Base-by-base conservation (phyloP, 2,329 filamentous ascomycete species). In the Geosmithia morbida region DNA sequence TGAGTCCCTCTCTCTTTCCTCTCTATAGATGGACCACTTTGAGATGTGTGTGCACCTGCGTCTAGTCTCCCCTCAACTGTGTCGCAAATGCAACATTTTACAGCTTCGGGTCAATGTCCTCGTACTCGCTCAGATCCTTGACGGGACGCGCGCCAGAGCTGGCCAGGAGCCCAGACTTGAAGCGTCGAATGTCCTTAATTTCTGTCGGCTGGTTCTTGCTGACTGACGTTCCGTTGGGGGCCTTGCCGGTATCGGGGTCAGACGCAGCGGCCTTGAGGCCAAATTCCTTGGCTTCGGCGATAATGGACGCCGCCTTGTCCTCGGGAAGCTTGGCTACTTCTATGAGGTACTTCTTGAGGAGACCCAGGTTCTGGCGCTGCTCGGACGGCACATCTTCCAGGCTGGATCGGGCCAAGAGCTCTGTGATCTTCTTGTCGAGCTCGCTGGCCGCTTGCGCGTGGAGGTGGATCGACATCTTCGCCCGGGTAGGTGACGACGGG, bases 391-490 rank as follows among this genome's bases (percentile, higher is more conserved):
- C 57, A n/a, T 59, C 54, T n/a, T 59, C 52, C 11, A 69, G 54
- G 2, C 57, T 59, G 7, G 65, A 55, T 1, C 63, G 57, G 48
- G 61, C 59, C 50, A 68, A 57, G 30, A 68, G 59, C 2, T 67
- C 64, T 29, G 61, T 56, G 40, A 69, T 63, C 58, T 73, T 67
- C 48, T 65, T 63, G 22, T 70, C 68, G 26, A 72, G 70, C 46
- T 68, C 60, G 11, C 57, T 59, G 11, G 62, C 66, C 2, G 76
- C 74, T 58, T 90, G 85, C 0, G 90, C 90, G 48, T 83, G 75
- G 20, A 97, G 70, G 59, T 97, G 85, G 16, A 96, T 79, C 1
- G 87, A 81, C 7, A 94, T 65, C 60, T 96, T 95, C n/a, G 87
- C 81, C 45, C 92, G 79, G 1, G 68, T 70, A 0, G 74, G 65